phyloP scores from a whole-genome alignment of 2,329 filamentous ascomycete genomes.

The Colletotrichum melonis region DNA sequence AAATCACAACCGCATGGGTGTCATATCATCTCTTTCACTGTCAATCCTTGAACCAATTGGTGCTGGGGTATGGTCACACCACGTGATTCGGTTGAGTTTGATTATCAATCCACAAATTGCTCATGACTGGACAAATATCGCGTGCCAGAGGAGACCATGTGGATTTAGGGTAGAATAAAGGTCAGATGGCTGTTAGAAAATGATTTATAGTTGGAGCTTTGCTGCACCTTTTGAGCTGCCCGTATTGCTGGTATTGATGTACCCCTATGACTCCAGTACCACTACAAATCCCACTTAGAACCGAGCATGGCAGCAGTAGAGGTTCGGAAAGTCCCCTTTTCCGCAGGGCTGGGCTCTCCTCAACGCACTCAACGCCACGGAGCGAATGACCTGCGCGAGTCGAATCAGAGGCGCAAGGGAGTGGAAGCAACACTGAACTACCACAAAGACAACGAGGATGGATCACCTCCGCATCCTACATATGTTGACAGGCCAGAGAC shows the following conservation, averaged over 20 bases:
- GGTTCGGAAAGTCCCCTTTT: slow-evolving; percentile 4
- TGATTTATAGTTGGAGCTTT: neutral
- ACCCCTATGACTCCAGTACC: neutral
- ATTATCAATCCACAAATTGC: slow-evolving; percentile 40
- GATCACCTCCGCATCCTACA: slow-evolving; percentile 49
- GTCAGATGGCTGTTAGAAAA: too few species aligned
- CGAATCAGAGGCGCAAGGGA: neutral
- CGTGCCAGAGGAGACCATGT: slow-evolving; percentile 39
- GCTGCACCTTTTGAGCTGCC: too few species aligned
- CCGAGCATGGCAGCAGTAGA: slow-evolving; percentile 29
- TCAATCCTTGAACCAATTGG: neutral
- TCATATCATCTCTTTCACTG: neutral
- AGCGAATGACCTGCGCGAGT: neutral
- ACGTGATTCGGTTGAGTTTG: slow-evolving; percentile 22
- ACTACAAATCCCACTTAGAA: too few species aligned
- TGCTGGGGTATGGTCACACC: neutral
- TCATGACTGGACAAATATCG: slow-evolving; percentile 35
- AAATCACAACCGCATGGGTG: neutral
- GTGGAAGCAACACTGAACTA: slow-evolving; percentile 51
- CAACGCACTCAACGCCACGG: neutral
- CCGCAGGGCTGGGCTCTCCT: neutral
- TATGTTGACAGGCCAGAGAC: slow-evolving; percentile 50
- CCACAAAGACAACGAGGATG: slow-evolving; percentile 54
- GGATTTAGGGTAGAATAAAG: neutral
- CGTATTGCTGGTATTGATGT: neutral